A percentile compares a stretch with the other conserved stretches of the same genome.
phyloP scores from a whole-genome alignment of 495 filamentous ascomycete genomes.

The Viridothelium virens region DNA sequence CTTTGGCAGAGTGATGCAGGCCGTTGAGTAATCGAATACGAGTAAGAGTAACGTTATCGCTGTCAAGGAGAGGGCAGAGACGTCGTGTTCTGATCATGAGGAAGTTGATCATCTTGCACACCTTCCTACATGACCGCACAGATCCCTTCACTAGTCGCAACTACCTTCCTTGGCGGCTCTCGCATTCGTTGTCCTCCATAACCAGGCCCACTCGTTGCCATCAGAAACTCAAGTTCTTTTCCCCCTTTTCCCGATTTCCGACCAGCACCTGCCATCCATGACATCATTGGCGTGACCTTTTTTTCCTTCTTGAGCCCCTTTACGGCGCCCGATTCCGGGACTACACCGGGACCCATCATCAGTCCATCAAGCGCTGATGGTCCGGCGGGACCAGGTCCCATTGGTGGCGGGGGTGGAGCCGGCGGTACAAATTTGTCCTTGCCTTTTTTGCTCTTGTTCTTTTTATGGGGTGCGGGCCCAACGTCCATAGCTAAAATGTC shows the following conservation, averaged over 20 bases:
- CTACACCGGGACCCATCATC: neutral
- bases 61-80: neutral
- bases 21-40: neutral
- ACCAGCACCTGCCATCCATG: neutral
- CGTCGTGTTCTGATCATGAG: neutral
- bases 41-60: neutral
- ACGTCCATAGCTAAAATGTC: neutral
- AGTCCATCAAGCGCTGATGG: neutral
- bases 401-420: neutral
- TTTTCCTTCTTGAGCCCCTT: neutral
- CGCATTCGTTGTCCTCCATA: neutral
- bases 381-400: neutral
- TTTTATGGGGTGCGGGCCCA: neutral
- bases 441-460: neutral
- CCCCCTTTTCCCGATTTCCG: conserved; percentile 11
- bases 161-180: conserved; percentile 1
- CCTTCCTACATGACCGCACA: neutral
- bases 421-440: neutral
- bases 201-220: neutral
- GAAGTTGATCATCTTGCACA: neutral
- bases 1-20: neutral
- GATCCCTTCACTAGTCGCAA: neutral
- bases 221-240: conserved; percentile 8
- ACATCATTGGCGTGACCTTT: neutral
- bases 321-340: neutral